Percentiles rank a stretch among this genome's conserved stretches.
These are phyloP conservation scores for Aquilaria agallochum DNA, from an alignment of 441 rosid species.

Conservation along the genomic window DNA sequence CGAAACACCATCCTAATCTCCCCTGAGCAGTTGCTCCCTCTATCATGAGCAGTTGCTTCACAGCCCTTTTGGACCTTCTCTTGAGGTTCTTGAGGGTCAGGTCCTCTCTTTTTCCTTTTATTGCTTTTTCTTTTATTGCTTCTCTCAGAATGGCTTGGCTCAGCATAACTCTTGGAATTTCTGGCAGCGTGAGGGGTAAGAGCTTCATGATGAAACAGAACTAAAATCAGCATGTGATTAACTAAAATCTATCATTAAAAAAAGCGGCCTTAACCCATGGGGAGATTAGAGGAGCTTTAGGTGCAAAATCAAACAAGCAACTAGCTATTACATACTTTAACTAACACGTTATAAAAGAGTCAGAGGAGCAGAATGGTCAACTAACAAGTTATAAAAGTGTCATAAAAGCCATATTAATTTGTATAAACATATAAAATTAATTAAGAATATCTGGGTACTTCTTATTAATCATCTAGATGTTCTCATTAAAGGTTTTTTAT, in stretches of 20 bases:
- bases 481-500: no score
- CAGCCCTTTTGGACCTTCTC: conserved; percentile 80
- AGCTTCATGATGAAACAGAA: conserved; percentile 56
- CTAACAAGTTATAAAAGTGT: no score
- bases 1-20: conserved; percentile 87
- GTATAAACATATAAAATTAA: no score
- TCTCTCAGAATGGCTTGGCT: conserved; percentile 62
- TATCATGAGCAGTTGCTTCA: conserved; percentile 75
- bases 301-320: conserved; percentile 14
- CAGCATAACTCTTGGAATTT: conserved; percentile 86
- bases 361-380: no score
- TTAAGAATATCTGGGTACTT: no score
- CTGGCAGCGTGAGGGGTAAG: conserved; percentile 97
- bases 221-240: not conserved
- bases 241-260: not conserved
- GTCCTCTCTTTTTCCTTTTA: conserved; percentile 86
- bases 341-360: no score
- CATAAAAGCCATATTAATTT: no score
- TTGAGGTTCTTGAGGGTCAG: conserved; percentile 59
- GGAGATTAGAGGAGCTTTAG: conserved; percentile 9
- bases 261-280: not conserved
- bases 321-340: conserved; percentile 42
- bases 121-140: conserved; percentile 25
- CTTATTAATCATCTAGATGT: no score
- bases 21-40: conserved; percentile 28